phyloP scores from a whole-genome alignment of 495 filamentous ascomycete genomes.

The Neurospora sp. region DNA sequence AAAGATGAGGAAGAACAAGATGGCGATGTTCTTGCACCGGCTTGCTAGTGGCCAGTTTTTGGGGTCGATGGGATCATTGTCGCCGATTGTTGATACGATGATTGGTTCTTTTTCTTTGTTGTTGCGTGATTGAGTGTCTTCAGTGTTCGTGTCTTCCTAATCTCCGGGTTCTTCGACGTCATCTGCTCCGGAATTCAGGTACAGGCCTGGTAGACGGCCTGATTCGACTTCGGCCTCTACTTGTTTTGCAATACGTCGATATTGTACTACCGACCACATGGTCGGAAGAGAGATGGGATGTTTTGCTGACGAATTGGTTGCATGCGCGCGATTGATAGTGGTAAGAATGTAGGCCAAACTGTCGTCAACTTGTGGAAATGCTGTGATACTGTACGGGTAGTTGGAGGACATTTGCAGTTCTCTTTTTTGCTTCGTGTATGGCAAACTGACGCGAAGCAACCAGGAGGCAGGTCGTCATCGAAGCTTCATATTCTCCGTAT shows the following conservation, averaged over 20 bases:
- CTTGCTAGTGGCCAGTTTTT: constrained; percentile 21
- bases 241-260: constrained; percentile 3
- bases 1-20: constrained; percentile 28
- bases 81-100: background rate
- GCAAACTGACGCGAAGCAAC: background rate
- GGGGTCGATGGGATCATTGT: constrained; percentile 18
- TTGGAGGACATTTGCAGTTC: background rate
- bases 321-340: background rate
- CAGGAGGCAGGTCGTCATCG: background rate
- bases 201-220: background rate
- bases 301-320: background rate
- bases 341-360: background rate
- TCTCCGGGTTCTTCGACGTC: background rate
- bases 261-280: constrained; percentile 8
- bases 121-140: background rate
- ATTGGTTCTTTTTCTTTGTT: constrained; percentile 8
- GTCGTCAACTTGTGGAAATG: background rate
- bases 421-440: background rate
- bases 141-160: background rate
- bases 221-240: background rate
- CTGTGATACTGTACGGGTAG: background rate
- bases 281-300: background rate
- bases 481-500: background rate
- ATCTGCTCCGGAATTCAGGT: background rate
- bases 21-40: constrained; percentile 25